Evolutionary conservation across 139 green algal species (phyloP), one percentile per base, ranked within the genome.

Genomic region (Yamagishiella unicocca): DNA sequence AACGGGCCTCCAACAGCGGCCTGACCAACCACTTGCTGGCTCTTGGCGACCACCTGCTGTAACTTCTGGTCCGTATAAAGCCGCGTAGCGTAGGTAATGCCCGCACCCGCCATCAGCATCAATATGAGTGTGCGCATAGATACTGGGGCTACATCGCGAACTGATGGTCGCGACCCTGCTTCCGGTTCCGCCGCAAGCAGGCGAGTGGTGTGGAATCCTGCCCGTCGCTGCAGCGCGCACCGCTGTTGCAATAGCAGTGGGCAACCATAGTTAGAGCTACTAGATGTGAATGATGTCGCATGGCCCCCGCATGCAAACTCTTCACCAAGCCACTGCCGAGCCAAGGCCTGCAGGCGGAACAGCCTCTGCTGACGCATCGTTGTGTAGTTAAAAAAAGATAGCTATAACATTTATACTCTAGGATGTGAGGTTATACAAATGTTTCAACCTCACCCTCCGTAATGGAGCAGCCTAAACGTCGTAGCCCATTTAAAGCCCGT

Each of bases 1-100:
- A 99, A 99, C 0, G 96, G 94, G 2, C 97, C 97, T 29, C 97
- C 97, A 38, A 99, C 97, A 0, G 95, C 91, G 0, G 97, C 96
- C 70, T 95, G 93, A 77, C 97, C 97, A 4, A 93, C 95, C 37
- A 94, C 91, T 77, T 93, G 61, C 85, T 95, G 92, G 40, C 74
- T 91, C 25, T 89, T 46, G 27, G 79, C 43, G 73, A 89, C 91
- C 46, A 93, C 87, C 85, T 88, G 45, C 54, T 93, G 76, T 40
- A 93, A 2, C 64, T 93, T 93, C 75, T 86, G 31, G 70, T 93
- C 90, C 25, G 43, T 90, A 62, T 91, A 93, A 4, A 74, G 4
- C 9, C 90, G 83, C 61, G 84, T 82, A 0, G 33, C 87, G 24
- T 89, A 73, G 22, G 90, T 83, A 50, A 90, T 43, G 9, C 85